Evolutionary conservation across 1,284 basidiomycete species (phyloP).

Genomic region (Ustilago shanxiensis): DNA sequence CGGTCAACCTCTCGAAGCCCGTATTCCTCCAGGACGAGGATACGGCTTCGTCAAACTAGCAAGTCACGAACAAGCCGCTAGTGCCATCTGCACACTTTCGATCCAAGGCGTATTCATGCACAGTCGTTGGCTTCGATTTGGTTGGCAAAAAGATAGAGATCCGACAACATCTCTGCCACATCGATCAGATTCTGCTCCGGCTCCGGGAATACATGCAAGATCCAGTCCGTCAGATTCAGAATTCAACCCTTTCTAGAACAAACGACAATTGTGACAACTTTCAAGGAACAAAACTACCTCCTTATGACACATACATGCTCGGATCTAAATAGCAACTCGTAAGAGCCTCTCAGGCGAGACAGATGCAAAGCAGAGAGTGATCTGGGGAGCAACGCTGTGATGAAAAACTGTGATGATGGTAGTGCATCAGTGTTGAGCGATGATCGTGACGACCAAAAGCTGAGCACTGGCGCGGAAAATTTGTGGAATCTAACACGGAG

Average conservation of each 20-base stretch:
- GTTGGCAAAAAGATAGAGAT: conserved; percentile 89
- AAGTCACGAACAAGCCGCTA: conserved; percentile 95
- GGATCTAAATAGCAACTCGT: background rate
- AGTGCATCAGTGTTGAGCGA: background rate
- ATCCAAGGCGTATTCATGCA: conserved; percentile 91
- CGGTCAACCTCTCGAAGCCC: conserved; percentile 95
- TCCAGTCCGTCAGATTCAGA: background rate
- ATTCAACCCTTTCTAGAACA: conserved; percentile 15
- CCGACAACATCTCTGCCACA: background rate
- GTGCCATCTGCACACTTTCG: conserved; percentile 89
- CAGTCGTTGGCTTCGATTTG: conserved; percentile 93
- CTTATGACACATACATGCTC: too few species aligned
- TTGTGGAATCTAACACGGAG: too few species aligned
- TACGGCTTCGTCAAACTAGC: conserved; percentile 99
- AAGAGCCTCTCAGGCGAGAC: background rate
- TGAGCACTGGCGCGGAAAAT: too few species aligned
- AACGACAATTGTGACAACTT: too few species aligned
- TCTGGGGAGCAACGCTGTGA: background rate
- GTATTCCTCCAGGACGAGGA: conserved; percentile 84
- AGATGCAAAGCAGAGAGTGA: background rate
- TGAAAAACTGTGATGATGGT: background rate
- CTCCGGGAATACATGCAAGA: background rate
- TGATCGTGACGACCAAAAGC: background rate
- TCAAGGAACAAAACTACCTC: too few species aligned
- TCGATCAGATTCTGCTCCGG: conserved; percentile 19